Base-by-base conservation (phyloP, 176 grass and related monocot genomes). In the Avena sativa region DNA sequence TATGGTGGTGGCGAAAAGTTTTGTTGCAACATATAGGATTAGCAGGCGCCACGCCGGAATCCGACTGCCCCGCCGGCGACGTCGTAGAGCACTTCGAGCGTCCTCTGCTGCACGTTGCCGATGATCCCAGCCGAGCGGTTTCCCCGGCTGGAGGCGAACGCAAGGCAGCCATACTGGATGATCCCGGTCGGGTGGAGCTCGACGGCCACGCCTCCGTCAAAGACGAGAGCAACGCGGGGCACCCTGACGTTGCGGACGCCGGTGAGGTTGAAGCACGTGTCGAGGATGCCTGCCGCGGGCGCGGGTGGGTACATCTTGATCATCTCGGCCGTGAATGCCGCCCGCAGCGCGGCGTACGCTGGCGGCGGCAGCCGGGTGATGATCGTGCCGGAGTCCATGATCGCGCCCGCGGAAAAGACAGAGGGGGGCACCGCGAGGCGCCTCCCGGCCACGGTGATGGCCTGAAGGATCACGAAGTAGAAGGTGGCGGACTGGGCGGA, bases 311-410 rank as follows among this genome's bases (percentile, higher is more conserved):
- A 94, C 12, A 78, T 78, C 48, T 89, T 76, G 17, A 69, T 0
- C 21, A 79, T 74, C 93, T 93, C 91, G 16, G 17, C 40, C 61
- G 19, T 19, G 65, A 95, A 98, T 43, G 93, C 95, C 2, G 89
- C 21, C 55, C 93, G 85, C 6, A 98, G 91, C 38, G 90, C 63
- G 6, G 88, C 71, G 95, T 98, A 98, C 34, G 93, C 95, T 3
- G 74, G 25, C 0, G 91, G 61, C 3, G 91, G 95, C 4, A 95
- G 83, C 67, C 93, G 85, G 2, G 89, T 91, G 78, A 98, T 73
- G 13, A 98, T 90, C 11, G 95, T 98, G 59, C 95, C 95, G 2
- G 95, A 90, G 80, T 98, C 95, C 10, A 98, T 91, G 58, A 98
- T 75, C 38, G 90, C 87, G 8, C 93, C 93, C 16, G 71, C 79